Evolutionary conservation across 2,329 filamentous ascomycete genomes (phyloP), one percentile per base, ranked within the genome.

Genomic region (Aaosphaeria arxii): DNA sequence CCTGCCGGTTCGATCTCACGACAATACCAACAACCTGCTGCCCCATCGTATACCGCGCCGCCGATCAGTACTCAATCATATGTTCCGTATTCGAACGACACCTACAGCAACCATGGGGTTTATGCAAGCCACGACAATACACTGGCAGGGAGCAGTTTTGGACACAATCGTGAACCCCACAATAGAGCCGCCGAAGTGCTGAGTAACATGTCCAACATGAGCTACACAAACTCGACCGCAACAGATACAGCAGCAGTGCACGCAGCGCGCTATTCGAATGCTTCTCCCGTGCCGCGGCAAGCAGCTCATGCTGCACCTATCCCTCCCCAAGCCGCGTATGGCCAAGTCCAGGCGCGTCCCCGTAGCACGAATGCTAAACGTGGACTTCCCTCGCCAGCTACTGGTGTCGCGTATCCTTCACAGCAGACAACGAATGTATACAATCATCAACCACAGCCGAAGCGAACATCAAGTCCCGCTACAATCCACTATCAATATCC

Each of bases 161-260:
- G 56, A 11, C 54, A 47, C 6, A 56, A 54, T 24, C 53, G 54
- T 5, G 63, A 66, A 44, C 59, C 57, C 7, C 62, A 60, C 6
- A 64, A 54, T 40, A 50, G 58, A 28, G 66, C 66, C 30, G 65
- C 66, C 30, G 63, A 70, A 48, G 64, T 63, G 17, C 45, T 69
- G 41, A 58, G 49, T 40, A 66, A 63, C 33, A 64, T 69, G 59
- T 68, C 64, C 57, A 69, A 59, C 41, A 58, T 56, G 4, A 43
- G 54, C 6, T 64, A 67, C 46, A 52, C 56, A 6, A 32, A 56
- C 3, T 62, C 46, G 11, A 58, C 57, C 7, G 48, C 60, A 6
- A 52, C 55, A 9, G 62, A 57, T 40, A 42, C 52, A n/a, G 42
- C 58, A 11, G 45, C 56, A n/a, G 45, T 51, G 36, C 36, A 56